Conservation (phyloP, 176 grass and related monocot genomes). For the Musa itinerans region DNA sequence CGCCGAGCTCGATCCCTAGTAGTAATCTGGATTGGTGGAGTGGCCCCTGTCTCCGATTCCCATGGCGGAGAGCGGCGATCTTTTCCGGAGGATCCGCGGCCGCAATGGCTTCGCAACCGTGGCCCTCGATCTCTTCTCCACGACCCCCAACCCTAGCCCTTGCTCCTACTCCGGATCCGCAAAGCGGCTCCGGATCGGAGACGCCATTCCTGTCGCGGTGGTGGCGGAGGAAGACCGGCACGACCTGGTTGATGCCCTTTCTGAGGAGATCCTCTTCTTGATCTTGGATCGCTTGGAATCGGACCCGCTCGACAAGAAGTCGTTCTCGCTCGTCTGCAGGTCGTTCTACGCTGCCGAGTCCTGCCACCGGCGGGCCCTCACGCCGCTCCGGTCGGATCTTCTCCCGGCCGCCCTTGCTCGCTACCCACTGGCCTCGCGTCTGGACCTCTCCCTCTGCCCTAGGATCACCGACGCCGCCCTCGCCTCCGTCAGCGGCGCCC, state of each 20-base stretch:
- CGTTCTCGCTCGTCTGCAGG: slow-evolving; percentile 64
- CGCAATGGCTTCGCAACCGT: neutral
- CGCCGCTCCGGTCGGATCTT: slow-evolving; percentile 54
- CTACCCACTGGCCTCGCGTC: slow-evolving; percentile 28
- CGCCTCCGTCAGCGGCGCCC: neutral
- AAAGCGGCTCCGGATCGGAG: neutral
- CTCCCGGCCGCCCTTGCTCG: slow-evolving; percentile 35
- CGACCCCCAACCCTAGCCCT: neutral
- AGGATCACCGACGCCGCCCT: slow-evolving; percentile 38
- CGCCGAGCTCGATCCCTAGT: neutral
- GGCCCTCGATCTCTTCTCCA: slow-evolving; percentile 14
- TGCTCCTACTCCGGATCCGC: neutral
- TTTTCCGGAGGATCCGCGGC: neutral
- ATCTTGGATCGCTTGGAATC: slow-evolving; percentile 47
- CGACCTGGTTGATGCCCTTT: slow-evolving; percentile 26
- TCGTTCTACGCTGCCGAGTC: slow-evolving; percentile 59
- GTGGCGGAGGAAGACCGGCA: neutral
- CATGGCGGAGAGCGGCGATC: slow-evolving; percentile 14
- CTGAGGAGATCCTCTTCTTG: slow-evolving; percentile 68
- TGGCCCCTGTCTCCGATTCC: neutral
- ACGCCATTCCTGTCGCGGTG: neutral
- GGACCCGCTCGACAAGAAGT: slow-evolving; percentile 52
- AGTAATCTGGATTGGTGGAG: too few species aligned
- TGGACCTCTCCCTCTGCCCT: slow-evolving; percentile 73
- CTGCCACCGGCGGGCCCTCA: slow-evolving; percentile 53